phyloP scores from a whole-genome alignment of 1,284 basidiomycete genomes.

The Apiotrichum sp. region DNA sequence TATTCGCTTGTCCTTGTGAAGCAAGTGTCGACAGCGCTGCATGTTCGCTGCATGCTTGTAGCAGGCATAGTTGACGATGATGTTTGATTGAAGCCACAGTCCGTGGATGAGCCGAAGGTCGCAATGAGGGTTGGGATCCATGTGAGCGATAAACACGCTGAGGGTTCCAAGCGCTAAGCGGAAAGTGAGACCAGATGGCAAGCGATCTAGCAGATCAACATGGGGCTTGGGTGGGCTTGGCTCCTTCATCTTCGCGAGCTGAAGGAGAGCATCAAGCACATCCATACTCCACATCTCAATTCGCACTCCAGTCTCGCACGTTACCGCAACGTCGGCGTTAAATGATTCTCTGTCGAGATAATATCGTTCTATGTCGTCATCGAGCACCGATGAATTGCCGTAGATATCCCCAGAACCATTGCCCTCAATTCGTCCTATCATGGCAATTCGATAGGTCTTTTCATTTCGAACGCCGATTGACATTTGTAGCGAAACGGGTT shows the following conservation, averaged over 20 bases:
- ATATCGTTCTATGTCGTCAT: constrained; percentile 19
- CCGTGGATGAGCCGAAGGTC: constrained; percentile 64
- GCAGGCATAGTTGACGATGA: constrained; percentile 60
- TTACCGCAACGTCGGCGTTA: constrained; percentile 53
- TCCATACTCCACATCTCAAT: constrained; percentile 67
- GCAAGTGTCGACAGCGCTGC: constrained; percentile 49
- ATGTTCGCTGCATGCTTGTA: constrained; percentile 41
- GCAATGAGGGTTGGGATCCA: constrained; percentile 68
- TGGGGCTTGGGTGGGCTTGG: constrained; percentile 5
- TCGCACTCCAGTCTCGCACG: constrained; percentile 57
- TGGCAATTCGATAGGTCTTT: constrained; percentile 27
- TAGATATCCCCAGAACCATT: constrained; percentile 23
- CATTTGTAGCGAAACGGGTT: constrained; percentile 33
- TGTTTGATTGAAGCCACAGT: constrained; percentile 57
- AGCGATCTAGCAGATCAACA: constrained; percentile 43
- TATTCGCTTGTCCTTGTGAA: constrained; percentile 48
- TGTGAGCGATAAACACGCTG: constrained; percentile 63
- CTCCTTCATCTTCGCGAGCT: constrained; percentile 40
- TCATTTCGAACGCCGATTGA: constrained; percentile 21
- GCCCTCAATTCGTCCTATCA: constrained; percentile 24
- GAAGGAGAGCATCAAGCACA: constrained; percentile 55
- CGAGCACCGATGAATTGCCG: constrained; percentile 7
- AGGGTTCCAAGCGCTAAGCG: constrained; percentile 61
- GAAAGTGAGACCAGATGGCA: constrained; percentile 56
- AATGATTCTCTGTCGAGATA: constrained; percentile 45